These are phyloP conservation scores for Carex cristatella DNA, from an alignment of 176 grass and related monocot genomes.

Conservation along the genomic window DNA sequence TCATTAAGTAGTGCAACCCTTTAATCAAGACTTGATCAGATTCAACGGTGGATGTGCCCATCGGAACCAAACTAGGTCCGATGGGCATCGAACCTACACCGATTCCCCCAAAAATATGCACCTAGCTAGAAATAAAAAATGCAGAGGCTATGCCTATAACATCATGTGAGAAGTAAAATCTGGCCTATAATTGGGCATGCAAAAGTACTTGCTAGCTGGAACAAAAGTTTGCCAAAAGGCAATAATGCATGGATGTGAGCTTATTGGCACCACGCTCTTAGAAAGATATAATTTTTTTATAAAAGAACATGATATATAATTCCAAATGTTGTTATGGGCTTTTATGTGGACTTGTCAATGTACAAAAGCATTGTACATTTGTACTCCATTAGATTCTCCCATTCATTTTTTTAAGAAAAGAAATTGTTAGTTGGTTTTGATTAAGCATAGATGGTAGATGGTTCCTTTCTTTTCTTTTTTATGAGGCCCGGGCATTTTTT, in stretches of 20 bases:
- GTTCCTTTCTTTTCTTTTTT: not conserved
- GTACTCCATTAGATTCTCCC: not conserved
- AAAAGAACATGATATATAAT: slow-evolving; percentile 22
- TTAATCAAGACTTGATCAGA: too few species aligned
- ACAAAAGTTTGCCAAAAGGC: slow-evolving; percentile 1
- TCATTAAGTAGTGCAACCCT: too few species aligned
- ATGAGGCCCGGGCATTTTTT: not conserved
- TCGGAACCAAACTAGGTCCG: too few species aligned
- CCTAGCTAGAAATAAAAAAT: not conserved
- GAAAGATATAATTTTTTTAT: not conserved
- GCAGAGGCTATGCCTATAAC: not conserved
- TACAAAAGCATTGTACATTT: slow-evolving; percentile 10
- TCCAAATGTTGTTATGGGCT: not conserved
- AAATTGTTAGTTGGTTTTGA: not conserved
- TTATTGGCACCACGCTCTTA: not conserved
- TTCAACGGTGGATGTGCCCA: too few species aligned
- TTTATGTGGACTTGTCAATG: slow-evolving; percentile 1
- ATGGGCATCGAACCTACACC: too few species aligned
- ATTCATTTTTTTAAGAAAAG: not conserved
- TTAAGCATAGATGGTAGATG: not conserved
- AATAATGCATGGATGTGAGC: not conserved
- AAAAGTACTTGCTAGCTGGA: not conserved
- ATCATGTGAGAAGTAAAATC: not conserved
- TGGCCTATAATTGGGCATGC: not conserved
- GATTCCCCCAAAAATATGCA: not conserved